A percentile compares a stretch with the other conserved stretches of the same genome.
phyloP scores from a whole-genome alignment of 169 alveolate species.

The Cryptosporidium sp. region DNA sequence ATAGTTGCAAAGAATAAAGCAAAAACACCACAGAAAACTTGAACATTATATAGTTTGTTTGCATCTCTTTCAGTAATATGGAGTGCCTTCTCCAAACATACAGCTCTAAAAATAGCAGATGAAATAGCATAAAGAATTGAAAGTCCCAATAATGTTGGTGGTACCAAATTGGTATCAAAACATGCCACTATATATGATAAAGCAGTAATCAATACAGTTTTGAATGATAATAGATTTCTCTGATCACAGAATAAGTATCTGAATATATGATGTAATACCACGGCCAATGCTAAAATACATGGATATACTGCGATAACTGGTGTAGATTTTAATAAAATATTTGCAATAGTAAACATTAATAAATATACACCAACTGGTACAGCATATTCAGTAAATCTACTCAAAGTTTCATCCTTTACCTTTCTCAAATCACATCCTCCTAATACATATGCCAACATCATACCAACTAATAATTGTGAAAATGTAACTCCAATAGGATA shows the following conservation, averaged over 20 bases:
- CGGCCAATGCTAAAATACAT: constrained; percentile 91
- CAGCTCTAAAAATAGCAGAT: constrained; percentile 93
- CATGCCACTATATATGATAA: constrained; percentile 89
- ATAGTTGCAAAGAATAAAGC: constrained; percentile 87
- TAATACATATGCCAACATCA: constrained; percentile 90
- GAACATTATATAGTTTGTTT: constrained; percentile 92
- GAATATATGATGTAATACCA: constrained; percentile 92
- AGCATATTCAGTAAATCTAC: constrained; percentile 78
- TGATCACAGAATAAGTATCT: constrained; percentile 93
- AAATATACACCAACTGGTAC: constrained; percentile 90
- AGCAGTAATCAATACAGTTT: constrained; percentile 87
- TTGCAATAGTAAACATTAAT: constrained; percentile 90
- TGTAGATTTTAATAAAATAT: constrained; percentile 88
- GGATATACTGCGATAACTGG: constrained; percentile 92
- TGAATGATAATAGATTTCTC: constrained; percentile 91
- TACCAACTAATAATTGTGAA: constrained; percentile 93
- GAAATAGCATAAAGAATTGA: constrained; percentile 89
- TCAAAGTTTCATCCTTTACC: constrained; percentile 79
- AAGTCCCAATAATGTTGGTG: constrained; percentile 88
- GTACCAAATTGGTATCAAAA: constrained; percentile 90
- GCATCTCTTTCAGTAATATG: constrained; percentile 92
- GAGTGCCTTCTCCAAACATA: constrained; percentile 90
- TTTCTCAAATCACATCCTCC: constrained; percentile 89
- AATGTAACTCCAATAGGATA: constrained; percentile 92
- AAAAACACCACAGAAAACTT: constrained; percentile 89